A percentile compares a stretch with the other conserved stretches of the same genome.
Conservation (phyloP, 2,329 filamentous ascomycete genomes). For the Tolypocladium inflatum region DNA sequence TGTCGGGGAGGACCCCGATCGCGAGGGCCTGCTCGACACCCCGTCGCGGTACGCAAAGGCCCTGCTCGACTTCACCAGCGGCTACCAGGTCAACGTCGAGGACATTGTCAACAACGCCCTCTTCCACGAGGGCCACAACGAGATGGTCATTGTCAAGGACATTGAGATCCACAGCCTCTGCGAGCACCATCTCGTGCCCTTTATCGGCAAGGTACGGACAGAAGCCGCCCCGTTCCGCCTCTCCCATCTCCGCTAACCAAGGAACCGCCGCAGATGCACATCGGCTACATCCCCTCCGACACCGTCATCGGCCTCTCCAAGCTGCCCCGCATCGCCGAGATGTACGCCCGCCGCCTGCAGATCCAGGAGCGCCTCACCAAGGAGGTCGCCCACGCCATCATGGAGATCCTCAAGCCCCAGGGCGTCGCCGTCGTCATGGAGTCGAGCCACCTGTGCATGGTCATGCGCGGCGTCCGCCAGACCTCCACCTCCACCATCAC, state of each 20-base stretch:
- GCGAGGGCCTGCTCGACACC: slow-evolving; percentile 55
- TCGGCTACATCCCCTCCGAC: slow-evolving; percentile 89
- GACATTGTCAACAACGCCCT: slow-evolving; percentile 91
- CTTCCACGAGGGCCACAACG: slow-evolving; percentile 94
- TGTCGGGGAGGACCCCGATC: slow-evolving; percentile 57
- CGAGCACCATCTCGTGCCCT: slow-evolving; percentile 95
- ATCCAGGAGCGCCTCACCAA: slow-evolving; percentile 95
- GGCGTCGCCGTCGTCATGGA: slow-evolving; percentile 98
- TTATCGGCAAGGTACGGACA: slow-evolving; percentile 71
- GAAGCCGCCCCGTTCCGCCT: background rate
- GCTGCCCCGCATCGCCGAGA: slow-evolving; percentile 88
- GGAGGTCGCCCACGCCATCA: slow-evolving; percentile 88
- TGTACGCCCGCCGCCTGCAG: slow-evolving; percentile 89
- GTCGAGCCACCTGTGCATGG: slow-evolving; percentile 94
- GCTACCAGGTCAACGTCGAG: slow-evolving; percentile 88
- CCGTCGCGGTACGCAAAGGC: slow-evolving; percentile 90
- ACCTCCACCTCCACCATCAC: slow-evolving; percentile 80
- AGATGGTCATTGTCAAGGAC: slow-evolving; percentile 95
- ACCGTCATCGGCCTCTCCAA: slow-evolving; percentile 94
- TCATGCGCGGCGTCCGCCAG: slow-evolving; percentile 97
- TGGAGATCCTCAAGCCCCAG: slow-evolving; percentile 85
- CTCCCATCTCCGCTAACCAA: background rate
- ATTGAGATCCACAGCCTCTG: slow-evolving; percentile 93
- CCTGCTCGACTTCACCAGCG: slow-evolving; percentile 91
- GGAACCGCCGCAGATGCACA: slow-evolving; percentile 69